These are phyloP conservation scores for Dothistroma septosporum DNA, from an alignment of 2,329 filamentous ascomycete genomes.

Conservation along the genomic window DNA sequence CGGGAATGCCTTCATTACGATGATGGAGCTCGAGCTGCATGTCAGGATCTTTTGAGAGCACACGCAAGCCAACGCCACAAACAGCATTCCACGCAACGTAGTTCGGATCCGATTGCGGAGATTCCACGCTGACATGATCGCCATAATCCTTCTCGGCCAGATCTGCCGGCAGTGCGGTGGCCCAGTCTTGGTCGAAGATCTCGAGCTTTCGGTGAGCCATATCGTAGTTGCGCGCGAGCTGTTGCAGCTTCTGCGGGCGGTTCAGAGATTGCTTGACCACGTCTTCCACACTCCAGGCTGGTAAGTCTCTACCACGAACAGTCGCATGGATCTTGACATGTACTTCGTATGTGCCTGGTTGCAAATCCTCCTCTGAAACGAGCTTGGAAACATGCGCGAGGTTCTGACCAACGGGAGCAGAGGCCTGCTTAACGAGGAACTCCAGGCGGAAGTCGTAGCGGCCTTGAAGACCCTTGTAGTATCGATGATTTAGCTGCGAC, in stretches of 20 bases:
- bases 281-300: constrained; percentile 6
- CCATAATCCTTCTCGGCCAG: neutral
- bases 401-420: neutral
- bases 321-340: constrained; percentile 3
- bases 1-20: neutral
- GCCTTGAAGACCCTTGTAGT: neutral
- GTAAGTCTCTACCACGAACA: neutral
- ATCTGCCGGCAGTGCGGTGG: no score
- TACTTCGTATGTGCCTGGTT: constrained; percentile 5
- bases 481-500: constrained; percentile 4
- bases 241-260: constrained; percentile 6
- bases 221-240: constrained; percentile 6
- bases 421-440: neutral
- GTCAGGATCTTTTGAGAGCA: constrained; percentile 6
- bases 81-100: constrained; percentile 12
- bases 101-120: neutral
- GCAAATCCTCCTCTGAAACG: neutral
- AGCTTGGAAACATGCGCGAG: no score
- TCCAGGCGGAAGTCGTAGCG: constrained; percentile 4
- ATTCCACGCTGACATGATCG: no score
- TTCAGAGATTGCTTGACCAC: neutral
- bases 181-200: neutral
- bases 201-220: constrained; percentile 6
- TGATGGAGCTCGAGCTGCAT: constrained; percentile 6
- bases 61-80: constrained; percentile 12